These are phyloP conservation scores for Ambispora gerdemannii DNA, from an alignment of 192 early-diverging fungal species.

Conservation along the genomic window DNA sequence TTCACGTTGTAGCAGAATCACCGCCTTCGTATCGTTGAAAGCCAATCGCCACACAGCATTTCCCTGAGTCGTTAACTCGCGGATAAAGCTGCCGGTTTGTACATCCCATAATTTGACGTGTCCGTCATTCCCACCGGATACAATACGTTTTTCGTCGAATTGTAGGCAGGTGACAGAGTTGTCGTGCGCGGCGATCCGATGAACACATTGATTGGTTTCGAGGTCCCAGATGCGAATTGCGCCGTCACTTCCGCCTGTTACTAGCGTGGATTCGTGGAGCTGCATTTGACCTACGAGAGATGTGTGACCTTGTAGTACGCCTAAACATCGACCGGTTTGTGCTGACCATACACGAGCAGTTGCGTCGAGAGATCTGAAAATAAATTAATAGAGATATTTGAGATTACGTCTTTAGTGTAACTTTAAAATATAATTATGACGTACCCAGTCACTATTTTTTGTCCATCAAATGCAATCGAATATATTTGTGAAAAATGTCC, in stretches of 20 bases:
- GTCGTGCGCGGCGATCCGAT: slow-evolving; percentile 67
- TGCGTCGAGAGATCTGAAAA: slow-evolving; percentile 78
- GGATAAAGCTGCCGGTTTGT: slow-evolving; percentile 74
- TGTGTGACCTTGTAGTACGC: slow-evolving; percentile 84
- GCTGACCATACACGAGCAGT: slow-evolving; percentile 91
- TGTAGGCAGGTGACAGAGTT: slow-evolving; percentile 96
- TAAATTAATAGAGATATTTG: neutral
- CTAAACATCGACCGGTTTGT: slow-evolving; percentile 71
- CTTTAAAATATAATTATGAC: neutral
- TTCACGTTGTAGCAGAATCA: slow-evolving; percentile 55
- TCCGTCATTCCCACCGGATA: slow-evolving; percentile 87
- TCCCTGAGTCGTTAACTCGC: slow-evolving; percentile 75
- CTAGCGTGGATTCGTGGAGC: slow-evolving; percentile 70
- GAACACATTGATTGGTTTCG: slow-evolving; percentile 50
- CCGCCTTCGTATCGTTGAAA: slow-evolving; percentile 54
- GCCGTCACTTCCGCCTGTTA: slow-evolving; percentile 92
- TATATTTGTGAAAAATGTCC: slow-evolving; percentile 97
- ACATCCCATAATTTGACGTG: slow-evolving; percentile 96
- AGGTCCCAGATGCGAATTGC: slow-evolving; percentile 91
- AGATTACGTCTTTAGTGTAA: neutral
- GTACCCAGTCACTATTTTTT: slow-evolving; percentile 73
- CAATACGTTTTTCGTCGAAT: slow-evolving; percentile 85
- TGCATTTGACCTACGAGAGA: slow-evolving; percentile 93
- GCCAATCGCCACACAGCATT: slow-evolving; percentile 80
- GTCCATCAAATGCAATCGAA: slow-evolving; percentile 83